Conservation (phyloP, 2,329 filamentous ascomycete species). For the Ophiostoma tasmaniense region DNA sequence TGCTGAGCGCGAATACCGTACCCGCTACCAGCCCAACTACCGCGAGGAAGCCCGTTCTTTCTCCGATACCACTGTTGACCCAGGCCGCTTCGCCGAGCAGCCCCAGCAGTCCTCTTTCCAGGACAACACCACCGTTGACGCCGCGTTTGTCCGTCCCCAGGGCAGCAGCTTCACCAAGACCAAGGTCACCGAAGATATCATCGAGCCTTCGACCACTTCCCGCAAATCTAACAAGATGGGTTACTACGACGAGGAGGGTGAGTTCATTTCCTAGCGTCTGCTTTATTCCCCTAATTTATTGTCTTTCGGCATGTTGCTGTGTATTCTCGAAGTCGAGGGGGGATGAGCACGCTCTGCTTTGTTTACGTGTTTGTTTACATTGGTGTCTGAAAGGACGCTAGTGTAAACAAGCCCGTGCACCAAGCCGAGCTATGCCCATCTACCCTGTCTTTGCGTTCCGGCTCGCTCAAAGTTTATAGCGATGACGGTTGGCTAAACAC, state of each 20-base stretch:
- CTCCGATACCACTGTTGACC: conserved; percentile 32
- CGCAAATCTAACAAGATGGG: conserved; percentile 52
- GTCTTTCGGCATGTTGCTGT: not conserved
- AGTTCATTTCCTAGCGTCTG: conserved; percentile 24
- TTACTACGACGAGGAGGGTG: conserved; percentile 57
- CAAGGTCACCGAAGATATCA: conserved; percentile 58
- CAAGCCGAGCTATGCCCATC: not conserved
- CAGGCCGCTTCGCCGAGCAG: conserved; percentile 23
- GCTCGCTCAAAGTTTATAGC: conserved; percentile 17
- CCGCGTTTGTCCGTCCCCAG: conserved; percentile 30
- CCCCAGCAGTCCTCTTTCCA: conserved; percentile 38
- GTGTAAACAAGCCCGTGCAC: not conserved
- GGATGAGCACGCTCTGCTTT: not conserved
- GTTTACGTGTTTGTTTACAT: not conserved
- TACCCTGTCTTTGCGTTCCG: conserved; percentile 4
- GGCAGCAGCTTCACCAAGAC: conserved; percentile 41
- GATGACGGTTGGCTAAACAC: conserved; percentile 16
- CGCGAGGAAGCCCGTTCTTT: conserved; percentile 30
- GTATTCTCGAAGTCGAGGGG: conserved; percentile 2
- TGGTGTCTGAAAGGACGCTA: not conserved
- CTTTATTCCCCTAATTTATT: not conserved
- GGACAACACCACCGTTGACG: conserved; percentile 50
- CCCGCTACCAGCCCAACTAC: conserved; percentile 47
- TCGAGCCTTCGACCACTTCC: conserved; percentile 36
- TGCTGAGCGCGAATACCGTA: conserved; percentile 58